Evolutionary conservation across 2,329 filamentous ascomycete species (phyloP), one percentile per base, ranked within the genome.

Genomic region (Sarocladium oryzae): DNA sequence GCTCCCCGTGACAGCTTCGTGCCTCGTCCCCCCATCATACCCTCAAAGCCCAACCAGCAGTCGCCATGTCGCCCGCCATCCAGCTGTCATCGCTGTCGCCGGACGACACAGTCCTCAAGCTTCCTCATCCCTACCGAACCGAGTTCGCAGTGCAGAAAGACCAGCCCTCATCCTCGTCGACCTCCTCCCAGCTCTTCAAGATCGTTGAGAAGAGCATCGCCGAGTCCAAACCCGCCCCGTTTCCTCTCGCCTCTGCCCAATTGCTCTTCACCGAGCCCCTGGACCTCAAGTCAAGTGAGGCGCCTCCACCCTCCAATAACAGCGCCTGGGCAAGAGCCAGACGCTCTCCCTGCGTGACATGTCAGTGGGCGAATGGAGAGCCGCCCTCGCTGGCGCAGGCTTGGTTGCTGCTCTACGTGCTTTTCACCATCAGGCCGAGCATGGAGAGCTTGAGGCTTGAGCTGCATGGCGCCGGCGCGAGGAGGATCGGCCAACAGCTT

Each of bases 241-340:
- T 62, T 49, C 56, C 61, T 28, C 60, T 69, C 40, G 58, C 63
- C 60, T 67, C 63, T 56, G 57, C 64, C 49, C 53, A 59, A 13
- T 60, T 77, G 54, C 66, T 63, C 64, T 75, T 77, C 61, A 68
- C 71, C 23, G 70, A 75, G 54, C 74, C 72, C 32, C 58, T 67
- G 32, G 66, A 70, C 55, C 70, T 75, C 51, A 76, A 75, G 58
- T 76, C 73, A 11, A 74, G 70, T 61, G 72, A 76, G 57, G 65
- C 74, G 15, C 74, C 74, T 3, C 61, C 72, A 33, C 66, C 68
- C 40, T 76, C 75, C 52, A 76, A 79, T 64, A 81, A 81, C 63
- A 77, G 74, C 41, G 65, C 75, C 46, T 81, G 77, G 77, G 77
- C 72, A 5, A 69, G 77, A n/a, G 73, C 77, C n/a, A 68, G 76